These are phyloP conservation scores for Alternaria conjuncta DNA, from an alignment of 2,329 filamentous ascomycete species.

Conservation along the genomic window DNA sequence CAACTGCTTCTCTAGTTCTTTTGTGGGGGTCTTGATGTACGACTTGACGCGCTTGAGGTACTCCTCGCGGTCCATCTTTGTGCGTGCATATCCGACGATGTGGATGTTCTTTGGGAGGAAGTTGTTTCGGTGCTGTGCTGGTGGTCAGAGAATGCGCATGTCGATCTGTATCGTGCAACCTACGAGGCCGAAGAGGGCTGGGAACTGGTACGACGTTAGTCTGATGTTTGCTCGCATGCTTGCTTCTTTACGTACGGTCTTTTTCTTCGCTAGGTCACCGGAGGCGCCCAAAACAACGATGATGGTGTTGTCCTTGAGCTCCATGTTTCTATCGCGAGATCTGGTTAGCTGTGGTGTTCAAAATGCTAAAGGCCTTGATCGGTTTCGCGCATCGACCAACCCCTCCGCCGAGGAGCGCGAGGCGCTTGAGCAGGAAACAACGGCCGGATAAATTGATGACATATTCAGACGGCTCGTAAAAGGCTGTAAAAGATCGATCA, in stretches of 20 bases:
- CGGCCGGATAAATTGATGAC: slow-evolving; percentile 10
- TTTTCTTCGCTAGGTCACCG: slow-evolving; percentile 98
- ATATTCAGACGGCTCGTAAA: background rate
- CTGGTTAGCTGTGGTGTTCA: slow-evolving; percentile 36
- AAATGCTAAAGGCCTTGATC: slow-evolving; percentile 3
- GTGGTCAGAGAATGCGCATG: slow-evolving; percentile 23
- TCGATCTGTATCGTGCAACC: slow-evolving; percentile 53
- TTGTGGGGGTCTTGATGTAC: slow-evolving; percentile 98
- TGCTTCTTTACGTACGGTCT: slow-evolving; percentile 72
- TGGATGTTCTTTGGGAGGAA: slow-evolving; percentile 95
- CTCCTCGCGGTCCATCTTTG: slow-evolving; percentile 98
- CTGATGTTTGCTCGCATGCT: slow-evolving; percentile 1
- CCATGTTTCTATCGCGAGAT: slow-evolving; percentile 70
- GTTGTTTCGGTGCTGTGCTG: slow-evolving; percentile 88
- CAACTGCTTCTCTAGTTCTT: slow-evolving; percentile 95
- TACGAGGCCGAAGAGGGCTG: slow-evolving; percentile 95
- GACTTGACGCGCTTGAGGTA: slow-evolving; percentile 93
- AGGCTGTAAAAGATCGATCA: background rate
- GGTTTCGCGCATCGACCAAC: slow-evolving; percentile 13
- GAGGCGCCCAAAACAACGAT: slow-evolving; percentile 97
- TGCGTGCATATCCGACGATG: slow-evolving; percentile 98
- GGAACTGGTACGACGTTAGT: slow-evolving; percentile 69
- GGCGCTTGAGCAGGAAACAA: background rate
- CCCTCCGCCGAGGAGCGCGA: slow-evolving; percentile 10
- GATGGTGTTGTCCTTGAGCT: slow-evolving; percentile 98